Base-by-base conservation (phyloP, 345 rosid genomes). In the Erysimum cheiranthoides region DNA sequence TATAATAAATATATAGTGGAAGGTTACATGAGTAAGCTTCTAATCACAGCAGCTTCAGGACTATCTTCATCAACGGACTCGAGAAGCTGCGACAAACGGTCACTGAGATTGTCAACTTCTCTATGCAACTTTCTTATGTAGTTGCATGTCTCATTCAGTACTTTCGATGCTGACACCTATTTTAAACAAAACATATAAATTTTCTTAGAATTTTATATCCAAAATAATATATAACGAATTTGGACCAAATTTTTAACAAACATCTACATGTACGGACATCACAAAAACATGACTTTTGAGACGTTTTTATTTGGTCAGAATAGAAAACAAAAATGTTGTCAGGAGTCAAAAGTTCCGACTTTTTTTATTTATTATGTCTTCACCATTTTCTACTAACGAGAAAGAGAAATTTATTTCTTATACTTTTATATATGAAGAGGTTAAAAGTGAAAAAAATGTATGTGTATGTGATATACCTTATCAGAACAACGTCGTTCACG, bases 71-170 rank as follows among this genome's bases (percentile, higher is more conserved):
- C 96, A n/a, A 79, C 76, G 7, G 95, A 84, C 57, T 88, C 90
- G 74, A 93, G 79, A 25, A 93, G 90, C 77, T 82, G 79, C 2
- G 93, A 85, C 70, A 93, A 78, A 58, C 89, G 87, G 59, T 85
- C 87, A 71, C 96, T 90, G 64, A 93, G 78, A 71, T 84, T 93
- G 42, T 87, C 89, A 54, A 86, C 91, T 38, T 93, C 94, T 64
- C 84, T 78, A 79, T 87, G 91, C 42, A 93, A 80, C 64, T 67
- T 87, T 73, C 88, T 83, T 21, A 93, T 90, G 68, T 87, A 89
- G 83, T 78, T 83, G 80, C 96, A 93, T 27, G 93, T 90, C 83
- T 93, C 96, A 52, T 89, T 90, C n/a, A 93, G 66, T 65, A 93
- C 90, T 73, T 81, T 90, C 0, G 98, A 87, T 57, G 95, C 88